phyloP scores from a whole-genome alignment of 225 moss, liverwort and hornwort species.

The Polytrichum commune region DNA sequence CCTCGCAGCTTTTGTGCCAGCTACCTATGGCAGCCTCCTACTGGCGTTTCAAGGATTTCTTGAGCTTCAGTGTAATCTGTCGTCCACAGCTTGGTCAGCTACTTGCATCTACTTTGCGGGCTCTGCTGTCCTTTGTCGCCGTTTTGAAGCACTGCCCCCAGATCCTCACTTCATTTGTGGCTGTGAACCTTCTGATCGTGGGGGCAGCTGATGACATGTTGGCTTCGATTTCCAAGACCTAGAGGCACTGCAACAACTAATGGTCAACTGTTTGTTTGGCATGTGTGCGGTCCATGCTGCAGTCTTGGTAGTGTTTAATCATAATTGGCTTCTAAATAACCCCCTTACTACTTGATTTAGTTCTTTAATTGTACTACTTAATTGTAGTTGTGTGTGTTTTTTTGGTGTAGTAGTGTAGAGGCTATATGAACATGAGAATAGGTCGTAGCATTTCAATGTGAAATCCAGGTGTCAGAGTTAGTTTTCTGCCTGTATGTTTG shows the following conservation, averaged over 20 bases:
- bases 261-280: background rate
- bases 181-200: background rate
- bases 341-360: background rate
- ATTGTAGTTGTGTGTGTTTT: too few relatives aligned
- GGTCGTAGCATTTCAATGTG: too few relatives aligned
- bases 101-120: background rate
- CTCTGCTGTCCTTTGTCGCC: background rate
- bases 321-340: background rate
- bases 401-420: too few relatives aligned
- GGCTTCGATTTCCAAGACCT: background rate
- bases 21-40: background rate
- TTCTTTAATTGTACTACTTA: too few relatives aligned
- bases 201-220: conserved; percentile 6
- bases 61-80: conserved; percentile 5
- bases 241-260: background rate
- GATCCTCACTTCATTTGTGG: background rate
- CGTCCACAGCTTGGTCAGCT: background rate
- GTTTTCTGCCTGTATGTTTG: too few relatives aligned
- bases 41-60: background rate
- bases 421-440: too few relatives aligned
- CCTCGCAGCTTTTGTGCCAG: conserved; percentile 3
- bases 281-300: background rate
- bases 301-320: background rate
- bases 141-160: background rate
- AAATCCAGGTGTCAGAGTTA: too few relatives aligned